Evolutionary conservation across 768 basidiomycete genomes (phyloP).

Genomic region (Boletus coccyginus): DNA sequence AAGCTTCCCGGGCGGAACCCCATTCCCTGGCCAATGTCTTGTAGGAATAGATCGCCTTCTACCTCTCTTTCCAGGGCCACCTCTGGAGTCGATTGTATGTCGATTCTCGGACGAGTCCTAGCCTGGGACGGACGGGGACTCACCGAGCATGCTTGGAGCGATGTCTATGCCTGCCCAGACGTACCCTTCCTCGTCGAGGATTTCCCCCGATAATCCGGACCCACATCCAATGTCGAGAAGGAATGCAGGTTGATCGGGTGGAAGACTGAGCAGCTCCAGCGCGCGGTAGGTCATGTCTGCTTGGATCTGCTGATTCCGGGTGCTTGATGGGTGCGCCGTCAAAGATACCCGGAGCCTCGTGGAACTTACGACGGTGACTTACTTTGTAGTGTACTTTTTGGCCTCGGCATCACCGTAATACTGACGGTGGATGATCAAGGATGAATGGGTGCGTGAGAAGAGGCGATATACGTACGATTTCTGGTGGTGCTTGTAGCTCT

Average conservation of each 20-base stretch:
- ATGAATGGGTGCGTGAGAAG: too few relatives aligned
- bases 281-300: conserved; percentile 97
- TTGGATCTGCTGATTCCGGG: conserved; percentile 95
- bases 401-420: conserved; percentile 97
- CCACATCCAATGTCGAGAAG: conserved; percentile 97
- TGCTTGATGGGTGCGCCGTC: conserved; percentile 45
- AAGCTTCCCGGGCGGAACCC: conserved; percentile 96
- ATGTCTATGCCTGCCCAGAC: conserved; percentile 94
- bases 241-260: conserved; percentile 75
- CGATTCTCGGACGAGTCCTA: background rate
- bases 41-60: conserved; percentile 93
- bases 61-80: conserved; percentile 94
- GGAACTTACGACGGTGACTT: conserved; percentile 22
- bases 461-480: conserved; percentile 74
- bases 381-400: conserved; percentile 97
- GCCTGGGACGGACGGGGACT: conserved; percentile 22
- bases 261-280: conserved; percentile 83
- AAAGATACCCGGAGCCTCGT: background rate
- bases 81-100: conserved; percentile 48
- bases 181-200: conserved; percentile 92
- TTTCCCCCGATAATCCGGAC: conserved; percentile 94
- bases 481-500: conserved; percentile 84
- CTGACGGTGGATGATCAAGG: conserved; percentile 39
- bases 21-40: conserved; percentile 98
- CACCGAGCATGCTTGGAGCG: conserved; percentile 95